A percentile compares a stretch with the other conserved stretches of the same genome.
Evolutionary conservation across 768 basidiomycete genomes (phyloP).

Genomic region (Russula lepida): DNA sequence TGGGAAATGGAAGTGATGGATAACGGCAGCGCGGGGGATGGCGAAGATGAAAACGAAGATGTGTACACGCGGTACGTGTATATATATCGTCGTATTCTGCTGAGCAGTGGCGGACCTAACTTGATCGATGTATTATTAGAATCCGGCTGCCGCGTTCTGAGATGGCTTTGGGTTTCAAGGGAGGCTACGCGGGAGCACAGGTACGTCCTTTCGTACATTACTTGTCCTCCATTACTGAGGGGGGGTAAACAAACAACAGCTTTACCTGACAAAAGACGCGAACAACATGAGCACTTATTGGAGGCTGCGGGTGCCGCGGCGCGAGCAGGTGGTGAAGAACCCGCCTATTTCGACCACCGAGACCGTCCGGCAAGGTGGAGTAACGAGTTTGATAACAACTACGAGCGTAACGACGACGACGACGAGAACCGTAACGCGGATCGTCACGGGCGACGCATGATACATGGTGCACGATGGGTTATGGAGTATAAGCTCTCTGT

Average conservation of each 20-base stretch:
- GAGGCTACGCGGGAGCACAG: slow-evolving; percentile 14
- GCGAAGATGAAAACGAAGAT: slow-evolving; percentile 11
- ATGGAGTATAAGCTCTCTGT: neutral
- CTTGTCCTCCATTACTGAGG: neutral
- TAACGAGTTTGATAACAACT: slow-evolving; percentile 18
- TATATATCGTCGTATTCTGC: neutral
- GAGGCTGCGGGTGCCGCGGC: slow-evolving; percentile 15
- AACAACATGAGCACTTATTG: slow-evolving; percentile 17
- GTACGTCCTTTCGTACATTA: neutral
- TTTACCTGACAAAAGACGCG: slow-evolving; percentile 16
- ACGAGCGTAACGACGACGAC: slow-evolving; percentile 19
- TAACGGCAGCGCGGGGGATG: slow-evolving; percentile 9
- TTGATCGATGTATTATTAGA: neutral
- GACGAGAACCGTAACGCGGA: slow-evolving; percentile 17
- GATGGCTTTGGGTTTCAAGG: slow-evolving; percentile 14
- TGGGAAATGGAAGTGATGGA: slow-evolving; percentile 21
- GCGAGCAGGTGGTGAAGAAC: slow-evolving; percentile 20
- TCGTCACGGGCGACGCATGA: slow-evolving; percentile 16
- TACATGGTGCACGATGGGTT: neutral
- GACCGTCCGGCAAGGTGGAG: slow-evolving; percentile 7
- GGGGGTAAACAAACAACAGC: neutral
- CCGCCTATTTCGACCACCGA: slow-evolving; percentile 13
- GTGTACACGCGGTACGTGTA: slow-evolving; percentile 14
- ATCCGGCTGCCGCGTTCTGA: slow-evolving; percentile 20
- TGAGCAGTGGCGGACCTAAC: too few relatives aligned